phyloP scores from a whole-genome alignment of 495 filamentous ascomycete species.

The Lasiosphaeria ovina region DNA sequence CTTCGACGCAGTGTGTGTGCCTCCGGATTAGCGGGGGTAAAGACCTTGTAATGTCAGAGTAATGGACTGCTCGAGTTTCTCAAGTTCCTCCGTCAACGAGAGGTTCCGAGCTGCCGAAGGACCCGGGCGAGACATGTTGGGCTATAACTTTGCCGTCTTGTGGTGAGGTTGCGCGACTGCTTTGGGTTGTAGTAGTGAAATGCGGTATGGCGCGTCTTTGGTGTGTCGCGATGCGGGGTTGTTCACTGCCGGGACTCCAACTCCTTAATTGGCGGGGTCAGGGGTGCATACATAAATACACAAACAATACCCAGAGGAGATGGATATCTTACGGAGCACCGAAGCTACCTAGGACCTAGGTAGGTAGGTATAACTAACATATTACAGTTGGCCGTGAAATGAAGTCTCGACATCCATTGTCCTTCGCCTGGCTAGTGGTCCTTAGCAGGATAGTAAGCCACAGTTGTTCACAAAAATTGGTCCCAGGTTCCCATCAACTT shows the following conservation, averaged over 20 bases:
- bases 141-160: slow-evolving; percentile 8
- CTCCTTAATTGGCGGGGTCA: slow-evolving; percentile 16
- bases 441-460: too few species aligned
- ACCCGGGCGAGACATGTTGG: slow-evolving; percentile 44
- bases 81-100: slow-evolving; percentile 88
- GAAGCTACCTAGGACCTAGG: too few species aligned
- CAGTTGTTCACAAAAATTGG: too few species aligned
- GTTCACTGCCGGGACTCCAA: neutral
- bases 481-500: too few species aligned
- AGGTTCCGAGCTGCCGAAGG: slow-evolving; percentile 61
- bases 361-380: too few species aligned
- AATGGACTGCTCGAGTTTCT: slow-evolving; percentile 94
- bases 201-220: slow-evolving; percentile 12
- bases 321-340: too few species aligned
- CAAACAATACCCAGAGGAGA: too few species aligned
- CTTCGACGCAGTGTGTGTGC: too few species aligned
- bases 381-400: too few species aligned
- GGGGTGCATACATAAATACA: neutral
- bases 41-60: slow-evolving; percentile 91
- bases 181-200: neutral
- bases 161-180: neutral
- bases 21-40: too few species aligned
- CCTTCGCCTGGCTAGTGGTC: too few species aligned
- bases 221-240: slow-evolving; percentile 16
- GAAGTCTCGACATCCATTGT: too few species aligned